A percentile compares a stretch with the other conserved stretches of the same genome.
phyloP scores from a whole-genome alignment of 2,329 filamentous ascomycete genomes.

The Epichloe sibirici region DNA sequence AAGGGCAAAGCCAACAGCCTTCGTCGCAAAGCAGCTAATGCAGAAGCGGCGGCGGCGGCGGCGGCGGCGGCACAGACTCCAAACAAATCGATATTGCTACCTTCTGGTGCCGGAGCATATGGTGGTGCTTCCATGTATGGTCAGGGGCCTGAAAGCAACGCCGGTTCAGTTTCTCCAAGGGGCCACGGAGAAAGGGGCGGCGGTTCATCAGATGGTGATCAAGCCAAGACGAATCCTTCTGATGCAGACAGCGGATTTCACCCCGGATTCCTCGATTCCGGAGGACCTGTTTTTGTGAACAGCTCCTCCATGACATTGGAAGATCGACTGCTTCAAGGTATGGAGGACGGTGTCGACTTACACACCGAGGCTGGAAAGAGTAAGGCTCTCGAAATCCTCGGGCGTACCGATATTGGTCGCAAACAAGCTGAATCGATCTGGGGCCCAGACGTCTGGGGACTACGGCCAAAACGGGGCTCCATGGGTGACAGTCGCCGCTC shows the following conservation, averaged over 20 bases:
- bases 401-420: slow-evolving; percentile 37
- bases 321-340: slow-evolving; percentile 36
- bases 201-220: slow-evolving; percentile 9
- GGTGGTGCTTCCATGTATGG: slow-evolving; percentile 16
- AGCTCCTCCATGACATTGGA: slow-evolving; percentile 33
- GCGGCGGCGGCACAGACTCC: slow-evolving; percentile 19
- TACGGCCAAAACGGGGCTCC: slow-evolving; percentile 13
- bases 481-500: slow-evolving; percentile 15
- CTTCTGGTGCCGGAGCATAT: slow-evolving; percentile 11
- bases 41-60: slow-evolving; percentile 39
- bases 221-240: slow-evolving; percentile 24
- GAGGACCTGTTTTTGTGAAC: slow-evolving; percentile 29
- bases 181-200: not conserved
- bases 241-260: slow-evolving; percentile 29
- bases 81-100: slow-evolving; percentile 11
- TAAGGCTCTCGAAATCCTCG: slow-evolving; percentile 40
- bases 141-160: slow-evolving; percentile 5
- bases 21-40: slow-evolving; percentile 58
- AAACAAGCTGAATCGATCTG: slow-evolving; percentile 38
- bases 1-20: slow-evolving; percentile 64
- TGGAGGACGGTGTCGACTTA: slow-evolving; percentile 33
- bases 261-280: slow-evolving; percentile 29
- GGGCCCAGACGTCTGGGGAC: slow-evolving; percentile 35
- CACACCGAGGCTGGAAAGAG: slow-evolving; percentile 33
- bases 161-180: slow-evolving; percentile 7